phyloP scores from a whole-genome alignment of 257 asterid species.

The Capsicum chinense region DNA sequence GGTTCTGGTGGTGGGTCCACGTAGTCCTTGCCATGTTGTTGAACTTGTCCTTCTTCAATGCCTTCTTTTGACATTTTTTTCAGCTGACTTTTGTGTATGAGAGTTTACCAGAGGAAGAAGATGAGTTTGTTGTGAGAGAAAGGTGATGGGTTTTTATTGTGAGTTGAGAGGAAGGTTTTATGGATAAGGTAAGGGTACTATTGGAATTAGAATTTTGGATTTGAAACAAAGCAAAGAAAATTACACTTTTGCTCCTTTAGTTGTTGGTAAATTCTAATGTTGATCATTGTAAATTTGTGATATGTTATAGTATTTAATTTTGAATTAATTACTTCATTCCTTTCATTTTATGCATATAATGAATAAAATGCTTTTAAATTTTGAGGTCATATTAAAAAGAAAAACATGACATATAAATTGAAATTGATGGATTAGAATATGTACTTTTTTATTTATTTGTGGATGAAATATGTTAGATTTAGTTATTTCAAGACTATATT shows the following conservation, averaged over 20 bases:
- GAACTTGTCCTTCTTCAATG: conserved; percentile 58
- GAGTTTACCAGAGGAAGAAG: not conserved
- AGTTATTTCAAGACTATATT: too few relatives aligned
- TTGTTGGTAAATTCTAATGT: not conserved
- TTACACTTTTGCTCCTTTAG: not conserved
- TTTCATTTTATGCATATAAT: too few relatives aligned
- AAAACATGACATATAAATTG: too few relatives aligned
- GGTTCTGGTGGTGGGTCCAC: conserved; percentile 90
- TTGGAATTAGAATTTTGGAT: conserved; percentile 35
- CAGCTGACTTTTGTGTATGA: not conserved
- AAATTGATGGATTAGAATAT: not conserved
- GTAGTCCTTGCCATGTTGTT: conserved; percentile 68
- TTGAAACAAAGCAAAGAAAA: not conserved
- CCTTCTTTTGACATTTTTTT: conserved; percentile 74
- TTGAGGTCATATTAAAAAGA: too few relatives aligned
- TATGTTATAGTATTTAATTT: not conserved
- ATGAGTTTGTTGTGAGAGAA: not conserved
- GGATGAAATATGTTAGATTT: not conserved
- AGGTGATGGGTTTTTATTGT: conserved; percentile 22
- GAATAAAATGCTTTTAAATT: too few relatives aligned
- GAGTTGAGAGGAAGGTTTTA: conserved; percentile 31
- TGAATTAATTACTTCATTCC: not conserved
- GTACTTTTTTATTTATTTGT: not conserved
- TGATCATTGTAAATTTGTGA: not conserved
- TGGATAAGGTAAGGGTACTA: conserved; percentile 62